Evolutionary conservation across 352 stramenopile genomes (phyloP).

Genomic region (Globisporangium paddicum): DNA sequence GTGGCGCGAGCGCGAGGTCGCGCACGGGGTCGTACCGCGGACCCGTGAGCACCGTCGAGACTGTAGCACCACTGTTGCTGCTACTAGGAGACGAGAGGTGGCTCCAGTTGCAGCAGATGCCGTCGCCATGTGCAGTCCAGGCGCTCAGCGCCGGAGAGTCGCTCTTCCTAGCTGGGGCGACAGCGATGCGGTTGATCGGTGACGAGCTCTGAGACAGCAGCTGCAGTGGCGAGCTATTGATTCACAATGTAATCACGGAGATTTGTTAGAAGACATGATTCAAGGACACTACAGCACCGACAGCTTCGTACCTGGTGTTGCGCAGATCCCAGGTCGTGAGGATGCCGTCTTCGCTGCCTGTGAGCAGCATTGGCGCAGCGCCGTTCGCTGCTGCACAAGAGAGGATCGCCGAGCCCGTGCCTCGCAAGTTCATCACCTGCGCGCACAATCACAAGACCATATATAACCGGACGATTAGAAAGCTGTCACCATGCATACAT

Average conservation of each 20-base stretch:
- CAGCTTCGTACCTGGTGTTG: conserved; percentile 26
- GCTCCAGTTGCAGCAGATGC: conserved; percentile 49
- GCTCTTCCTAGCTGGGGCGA: conserved; percentile 1
- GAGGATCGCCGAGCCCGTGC: conserved; percentile 29
- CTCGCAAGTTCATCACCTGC: conserved; percentile 38
- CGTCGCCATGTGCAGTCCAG: conserved; percentile 63
- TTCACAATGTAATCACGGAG: too few relatives aligned
- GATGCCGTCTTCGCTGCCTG: conserved; percentile 58
- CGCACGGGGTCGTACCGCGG: conserved; percentile 67
- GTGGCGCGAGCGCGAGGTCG: conserved; percentile 27
- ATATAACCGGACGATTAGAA: background rate
- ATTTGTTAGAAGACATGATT: background rate
- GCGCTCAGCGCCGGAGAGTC: conserved; percentile 4
- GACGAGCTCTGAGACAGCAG: conserved; percentile 49
- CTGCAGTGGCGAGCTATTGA: conserved; percentile 34
- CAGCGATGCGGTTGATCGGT: conserved; percentile 38
- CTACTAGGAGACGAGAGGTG: conserved; percentile 8
- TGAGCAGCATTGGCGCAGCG: conserved; percentile 32
- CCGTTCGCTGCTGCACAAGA: conserved; percentile 21
- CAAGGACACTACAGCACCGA: background rate
- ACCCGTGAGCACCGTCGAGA: conserved; percentile 50
- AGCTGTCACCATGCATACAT: background rate
- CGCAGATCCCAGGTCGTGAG: conserved; percentile 61
- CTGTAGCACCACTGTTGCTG: background rate
- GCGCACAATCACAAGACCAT: background rate